Percentiles rank a stretch among this genome's conserved stretches.
Conservation (phyloP, 176 grass and related monocot species). For the Triticum dicoccoides region DNA sequence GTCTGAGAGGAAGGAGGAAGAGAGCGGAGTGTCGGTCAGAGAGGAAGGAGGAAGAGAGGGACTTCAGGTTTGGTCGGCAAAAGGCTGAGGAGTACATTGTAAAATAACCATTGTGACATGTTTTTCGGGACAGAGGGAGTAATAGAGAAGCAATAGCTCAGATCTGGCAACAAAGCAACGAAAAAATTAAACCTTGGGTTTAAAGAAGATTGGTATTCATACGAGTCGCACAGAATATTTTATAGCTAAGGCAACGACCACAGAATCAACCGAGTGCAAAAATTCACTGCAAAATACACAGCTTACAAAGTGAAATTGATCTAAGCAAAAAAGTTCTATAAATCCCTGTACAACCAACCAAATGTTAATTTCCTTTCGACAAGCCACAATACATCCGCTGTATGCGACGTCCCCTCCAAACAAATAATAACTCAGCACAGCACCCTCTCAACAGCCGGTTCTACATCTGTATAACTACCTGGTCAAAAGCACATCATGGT, state of each 20-base stretch:
- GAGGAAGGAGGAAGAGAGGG: no score
- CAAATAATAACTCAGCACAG: slow-evolving; percentile 7
- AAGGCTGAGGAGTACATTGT: no score
- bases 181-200: no score
- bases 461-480: not conserved
- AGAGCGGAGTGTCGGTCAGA: no score
- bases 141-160: no score
- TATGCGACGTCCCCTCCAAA: slow-evolving; percentile 21
- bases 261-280: not conserved
- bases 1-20: no score
- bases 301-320: slow-evolving; percentile 21
- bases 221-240: not conserved
- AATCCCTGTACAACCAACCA: slow-evolving; percentile 43
- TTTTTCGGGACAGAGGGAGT: no score
- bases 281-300: slow-evolving; percentile 29
- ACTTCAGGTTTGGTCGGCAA: no score
- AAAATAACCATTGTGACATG: no score
- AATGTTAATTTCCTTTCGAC: slow-evolving; percentile 22
- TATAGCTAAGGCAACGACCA: not conserved
- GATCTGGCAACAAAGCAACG: no score
- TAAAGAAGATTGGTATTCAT: no score
- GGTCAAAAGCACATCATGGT: not conserved
- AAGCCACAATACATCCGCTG: not conserved
- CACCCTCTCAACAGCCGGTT: not conserved
- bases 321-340: not conserved